Evolutionary conservation across 2,329 filamentous ascomycete species (phyloP).

Genomic region (Trichoderma atroviride): DNA sequence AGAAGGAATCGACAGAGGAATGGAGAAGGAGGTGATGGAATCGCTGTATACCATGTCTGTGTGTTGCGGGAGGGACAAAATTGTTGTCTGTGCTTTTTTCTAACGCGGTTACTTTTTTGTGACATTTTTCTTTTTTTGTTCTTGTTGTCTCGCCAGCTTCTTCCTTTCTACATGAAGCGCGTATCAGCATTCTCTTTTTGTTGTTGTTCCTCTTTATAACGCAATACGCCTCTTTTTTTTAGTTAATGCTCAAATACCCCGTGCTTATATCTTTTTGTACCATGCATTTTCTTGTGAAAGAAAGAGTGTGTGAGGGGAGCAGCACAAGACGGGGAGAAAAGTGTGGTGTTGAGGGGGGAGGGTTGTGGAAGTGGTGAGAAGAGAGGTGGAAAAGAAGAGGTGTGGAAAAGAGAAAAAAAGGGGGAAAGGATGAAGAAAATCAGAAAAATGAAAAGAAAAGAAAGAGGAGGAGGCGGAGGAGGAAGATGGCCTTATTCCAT

Average conservation of each 20-base stretch:
- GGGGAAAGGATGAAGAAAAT: neutral
- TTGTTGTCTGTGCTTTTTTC: slow-evolving; percentile 16
- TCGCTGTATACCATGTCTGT: slow-evolving; percentile 18
- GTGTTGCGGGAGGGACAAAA: slow-evolving; percentile 18
- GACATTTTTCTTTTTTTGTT: neutral
- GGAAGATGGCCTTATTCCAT: neutral
- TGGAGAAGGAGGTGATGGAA: neutral
- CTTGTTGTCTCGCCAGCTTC: slow-evolving; percentile 9
- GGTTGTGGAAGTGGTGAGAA: neutral
- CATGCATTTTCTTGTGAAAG: neutral
- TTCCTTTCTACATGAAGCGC: slow-evolving; percentile 9
- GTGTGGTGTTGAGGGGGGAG: neutral
- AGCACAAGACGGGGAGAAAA: slow-evolving; percentile 5
- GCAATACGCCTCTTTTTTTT: slow-evolving; percentile 13
- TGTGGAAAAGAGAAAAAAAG: neutral
- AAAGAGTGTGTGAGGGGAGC: neutral
- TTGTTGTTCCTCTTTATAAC: slow-evolving; percentile 14
- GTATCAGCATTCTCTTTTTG: slow-evolving; percentile 17
- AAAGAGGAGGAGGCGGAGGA: neutral
- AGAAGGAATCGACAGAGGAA: neutral
- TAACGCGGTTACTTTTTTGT: slow-evolving; percentile 12
- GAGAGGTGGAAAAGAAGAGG: neutral
- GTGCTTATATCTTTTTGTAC: slow-evolving; percentile 1
- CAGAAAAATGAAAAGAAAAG: neutral
- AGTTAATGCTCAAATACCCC: slow-evolving; percentile 24